These are phyloP conservation scores for Diplocarpon mali DNA, from an alignment of 2,329 filamentous ascomycete genomes.

Conservation along the genomic window DNA sequence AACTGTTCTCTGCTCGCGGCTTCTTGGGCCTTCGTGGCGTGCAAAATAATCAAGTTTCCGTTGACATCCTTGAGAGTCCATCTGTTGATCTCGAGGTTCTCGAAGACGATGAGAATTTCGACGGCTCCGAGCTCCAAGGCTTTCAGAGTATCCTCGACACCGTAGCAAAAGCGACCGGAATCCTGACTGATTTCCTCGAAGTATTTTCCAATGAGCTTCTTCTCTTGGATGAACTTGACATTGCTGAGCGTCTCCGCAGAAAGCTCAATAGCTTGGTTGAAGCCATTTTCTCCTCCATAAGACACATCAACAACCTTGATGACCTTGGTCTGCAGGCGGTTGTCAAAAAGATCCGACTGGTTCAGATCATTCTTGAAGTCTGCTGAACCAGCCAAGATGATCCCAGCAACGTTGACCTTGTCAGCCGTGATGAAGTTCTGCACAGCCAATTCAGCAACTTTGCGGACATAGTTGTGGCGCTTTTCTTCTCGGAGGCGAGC, in stretches of 20 bases:
- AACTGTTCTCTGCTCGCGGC: slow-evolving; percentile 65
- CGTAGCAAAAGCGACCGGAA: slow-evolving; percentile 93
- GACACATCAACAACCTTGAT: slow-evolving; percentile 99
- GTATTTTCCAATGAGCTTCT: slow-evolving; percentile 98
- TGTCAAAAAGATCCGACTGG: slow-evolving; percentile 93
- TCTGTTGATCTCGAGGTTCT: slow-evolving; percentile 91
- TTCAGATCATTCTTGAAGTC: slow-evolving; percentile 99
- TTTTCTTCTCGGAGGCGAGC: slow-evolving; percentile 98
- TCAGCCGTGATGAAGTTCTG: slow-evolving; percentile 98
- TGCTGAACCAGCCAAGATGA: slow-evolving; percentile 92
- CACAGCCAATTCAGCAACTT: slow-evolving; percentile 93
- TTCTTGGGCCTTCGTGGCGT: slow-evolving; percentile 84
- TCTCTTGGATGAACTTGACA: slow-evolving; percentile 99
- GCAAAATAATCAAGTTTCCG: slow-evolving; percentile 62
- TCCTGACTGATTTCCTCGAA: slow-evolving; percentile 99
- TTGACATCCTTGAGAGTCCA: slow-evolving; percentile 76
- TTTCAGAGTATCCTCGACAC: slow-evolving; percentile 95
- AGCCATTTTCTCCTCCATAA: slow-evolving; percentile 97
- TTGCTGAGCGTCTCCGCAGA: slow-evolving; percentile 92
- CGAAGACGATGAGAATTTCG: slow-evolving; percentile 90
- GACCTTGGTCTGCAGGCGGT: slow-evolving; percentile 83
- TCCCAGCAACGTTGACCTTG: slow-evolving; percentile 93
- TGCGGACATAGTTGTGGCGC: slow-evolving; percentile 98
- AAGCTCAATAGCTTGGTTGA: slow-evolving; percentile 98
- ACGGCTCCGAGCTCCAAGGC: slow-evolving; percentile 91